A percentile compares a stretch with the other conserved stretches of the same genome.
Evolutionary conservation across 1,284 basidiomycete species (phyloP).

Genomic region (Inonotus obliquus): DNA sequence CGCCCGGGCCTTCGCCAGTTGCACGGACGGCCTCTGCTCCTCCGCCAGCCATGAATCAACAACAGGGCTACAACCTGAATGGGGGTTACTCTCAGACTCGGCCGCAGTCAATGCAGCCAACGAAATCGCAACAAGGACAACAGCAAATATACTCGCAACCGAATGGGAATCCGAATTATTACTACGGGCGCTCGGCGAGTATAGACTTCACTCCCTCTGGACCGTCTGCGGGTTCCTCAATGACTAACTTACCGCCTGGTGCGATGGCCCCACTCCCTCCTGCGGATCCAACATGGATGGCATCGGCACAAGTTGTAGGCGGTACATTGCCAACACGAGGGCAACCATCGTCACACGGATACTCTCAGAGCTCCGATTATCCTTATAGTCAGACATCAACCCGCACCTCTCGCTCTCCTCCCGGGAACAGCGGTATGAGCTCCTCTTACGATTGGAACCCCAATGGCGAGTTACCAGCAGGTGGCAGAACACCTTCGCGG

Average conservation of each 20-base stretch:
- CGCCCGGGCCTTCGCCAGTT: slow-evolving; percentile 25
- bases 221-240: background rate
- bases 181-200: slow-evolving; percentile 15
- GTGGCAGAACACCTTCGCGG: slow-evolving; percentile 44
- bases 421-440: slow-evolving; percentile 33
- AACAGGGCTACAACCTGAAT: slow-evolving; percentile 6
- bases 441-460: slow-evolving; percentile 26
- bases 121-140: background rate
- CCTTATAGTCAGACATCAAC: slow-evolving; percentile 20
- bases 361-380: slow-evolving; percentile 25
- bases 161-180: slow-evolving; percentile 14
- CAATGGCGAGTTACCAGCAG: slow-evolving; percentile 27
- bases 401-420: slow-evolving; percentile 35
- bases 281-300: slow-evolving; percentile 31
- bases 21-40: slow-evolving; percentile 22
- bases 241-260: slow-evolving; percentile 44
- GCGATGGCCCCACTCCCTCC: slow-evolving; percentile 66
- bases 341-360: slow-evolving; percentile 31
- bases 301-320: slow-evolving; percentile 17
- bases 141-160: slow-evolving; percentile 11
- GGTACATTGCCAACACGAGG: slow-evolving; percentile 26
- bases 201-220: slow-evolving; percentile 4
- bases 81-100: slow-evolving; percentile 3
- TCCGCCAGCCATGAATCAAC: slow-evolving; percentile 23
- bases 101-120: background rate